Evolutionary conservation across 805 yeast species (phyloP).

Genomic region (Debaryomyces prosopidis): DNA sequence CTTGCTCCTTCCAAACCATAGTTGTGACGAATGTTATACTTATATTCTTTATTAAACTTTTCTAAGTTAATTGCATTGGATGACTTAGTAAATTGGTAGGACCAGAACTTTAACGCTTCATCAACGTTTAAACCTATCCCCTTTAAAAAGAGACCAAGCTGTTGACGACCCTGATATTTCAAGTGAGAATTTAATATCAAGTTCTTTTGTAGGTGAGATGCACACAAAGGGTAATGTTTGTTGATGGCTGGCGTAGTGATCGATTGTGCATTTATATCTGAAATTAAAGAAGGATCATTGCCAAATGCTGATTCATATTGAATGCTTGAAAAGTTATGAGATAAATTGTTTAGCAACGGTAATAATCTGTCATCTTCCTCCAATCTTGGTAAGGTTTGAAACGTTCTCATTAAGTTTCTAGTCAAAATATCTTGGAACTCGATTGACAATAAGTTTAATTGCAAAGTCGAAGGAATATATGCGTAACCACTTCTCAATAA

Average conservation of each 20-base stretch:
- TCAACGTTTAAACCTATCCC: constrained; percentile 87
- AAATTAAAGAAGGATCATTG: constrained; percentile 24
- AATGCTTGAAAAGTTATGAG: constrained; percentile 48
- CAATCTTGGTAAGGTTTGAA: constrained; percentile 75
- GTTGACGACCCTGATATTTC: constrained; percentile 81
- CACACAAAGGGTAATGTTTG: constrained; percentile 82
- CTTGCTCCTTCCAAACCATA: constrained; percentile 93
- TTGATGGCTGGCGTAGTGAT: constrained; percentile 55
- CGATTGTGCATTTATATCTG: constrained; percentile 59
- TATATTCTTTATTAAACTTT: constrained; percentile 82
- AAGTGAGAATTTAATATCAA: constrained; percentile 66
- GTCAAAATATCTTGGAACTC: constrained; percentile 63
- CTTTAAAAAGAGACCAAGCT: constrained; percentile 79
- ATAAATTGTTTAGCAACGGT: constrained; percentile 78
- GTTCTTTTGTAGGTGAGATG: constrained; percentile 63
- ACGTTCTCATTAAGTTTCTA: constrained; percentile 60
- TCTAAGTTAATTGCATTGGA: constrained; percentile 58
- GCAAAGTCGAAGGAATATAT: constrained; percentile 81
- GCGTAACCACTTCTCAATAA: constrained; percentile 70
- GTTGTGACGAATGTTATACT: constrained; percentile 82
- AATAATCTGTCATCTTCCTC: constrained; percentile 90
- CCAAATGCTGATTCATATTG: constrained; percentile 58
- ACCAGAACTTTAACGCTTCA: constrained; percentile 88
- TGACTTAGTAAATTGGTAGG: constrained; percentile 62
- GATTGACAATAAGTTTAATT: constrained; percentile 63